These are phyloP conservation scores for Magnolia changhungtana DNA, from an alignment of 164 flowering plant genomes.

Conservation along the genomic window DNA sequence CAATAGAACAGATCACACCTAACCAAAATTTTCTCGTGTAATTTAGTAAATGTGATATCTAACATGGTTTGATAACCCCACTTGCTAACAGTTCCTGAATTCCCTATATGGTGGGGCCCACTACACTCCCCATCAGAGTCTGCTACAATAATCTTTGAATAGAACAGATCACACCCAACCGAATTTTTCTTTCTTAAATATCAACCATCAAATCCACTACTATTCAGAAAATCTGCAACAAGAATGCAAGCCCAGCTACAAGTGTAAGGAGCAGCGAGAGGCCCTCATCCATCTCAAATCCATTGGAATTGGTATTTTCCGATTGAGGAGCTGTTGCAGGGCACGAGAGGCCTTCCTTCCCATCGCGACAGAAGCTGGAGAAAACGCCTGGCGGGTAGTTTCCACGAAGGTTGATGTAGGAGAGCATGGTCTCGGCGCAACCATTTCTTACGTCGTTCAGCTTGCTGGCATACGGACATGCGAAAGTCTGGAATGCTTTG, in stretches of 20 bases:
- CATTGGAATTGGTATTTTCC: background rate
- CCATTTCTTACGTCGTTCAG: constrained; percentile 31
- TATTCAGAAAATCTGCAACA: background rate
- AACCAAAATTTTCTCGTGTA: background rate
- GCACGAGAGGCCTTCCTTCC: constrained; percentile 31
- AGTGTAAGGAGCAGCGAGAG: background rate
- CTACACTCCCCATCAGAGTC: background rate
- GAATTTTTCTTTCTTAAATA: background rate
- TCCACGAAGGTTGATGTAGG: constrained; percentile 36
- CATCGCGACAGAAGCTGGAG: constrained; percentile 30
- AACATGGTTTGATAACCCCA: too few relatives aligned
- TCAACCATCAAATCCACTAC: background rate
- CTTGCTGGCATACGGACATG: constrained; percentile 32
- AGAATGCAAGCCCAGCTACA: background rate
- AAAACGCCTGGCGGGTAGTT: constrained; percentile 40
- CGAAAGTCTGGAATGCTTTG: constrained; percentile 34
- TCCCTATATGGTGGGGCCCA: too few relatives aligned
- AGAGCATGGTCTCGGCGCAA: constrained; percentile 45
- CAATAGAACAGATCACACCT: background rate
- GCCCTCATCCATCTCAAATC: background rate
- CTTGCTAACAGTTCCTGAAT: too few relatives aligned
- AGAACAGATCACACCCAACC: background rate
- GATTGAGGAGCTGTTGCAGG: background rate
- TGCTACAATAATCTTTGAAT: background rate
- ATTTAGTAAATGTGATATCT: too few relatives aligned